Evolutionary conservation across 2,329 filamentous ascomycete genomes (phyloP), one percentile per base, ranked within the genome.

Genomic region (Scedosporium apiospermum): DNA sequence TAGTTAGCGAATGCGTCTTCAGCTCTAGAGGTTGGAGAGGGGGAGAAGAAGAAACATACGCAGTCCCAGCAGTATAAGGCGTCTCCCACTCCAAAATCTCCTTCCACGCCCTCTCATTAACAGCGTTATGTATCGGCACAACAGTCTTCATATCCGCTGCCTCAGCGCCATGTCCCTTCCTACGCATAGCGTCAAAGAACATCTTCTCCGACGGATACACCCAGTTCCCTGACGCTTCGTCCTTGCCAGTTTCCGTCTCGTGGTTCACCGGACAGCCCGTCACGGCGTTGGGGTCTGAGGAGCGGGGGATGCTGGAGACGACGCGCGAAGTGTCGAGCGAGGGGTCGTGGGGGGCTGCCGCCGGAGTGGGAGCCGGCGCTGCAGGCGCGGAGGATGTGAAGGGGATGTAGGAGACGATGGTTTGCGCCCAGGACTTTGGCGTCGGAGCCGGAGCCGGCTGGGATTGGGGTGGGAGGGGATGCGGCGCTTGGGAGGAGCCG

Each of bases 141-240:
- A 98, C 93, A 41, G 90, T 90, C 70, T 85, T 88, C 88, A 97
- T 97, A 75, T 96, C 92, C 5, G 82, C 78, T 0, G 84, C 85
- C 14, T 81, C 78, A 34, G 84, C 87, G 65, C 87, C 85, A 77
- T 92, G 88, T 53, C 88, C 89, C 76, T 99, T 99, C 72, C 93
- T 88, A 79, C 89, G 86, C 86, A 99, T 93, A 55, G 95, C 95
- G 58, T 96, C 90, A 77, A 98, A 98, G 80, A 99, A 99, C 87
- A 97, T 96, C 71, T 90, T 89, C 74, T 98, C 93, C 0, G 90
- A 95, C 0, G 95, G 95, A 75, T 99, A 99, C 65, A 99, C 88
- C 95, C 95, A 99, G 74, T 97, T 96, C 0, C 93, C 93, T 0
- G 85, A 84, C 44, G 77, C 72, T 60, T 81, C 78, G 69, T 91